Percentiles rank a stretch among this genome's conserved stretches.
phyloP scores from a whole-genome alignment of 495 filamentous ascomycete genomes.

The Aspergillus cavernicola region DNA sequence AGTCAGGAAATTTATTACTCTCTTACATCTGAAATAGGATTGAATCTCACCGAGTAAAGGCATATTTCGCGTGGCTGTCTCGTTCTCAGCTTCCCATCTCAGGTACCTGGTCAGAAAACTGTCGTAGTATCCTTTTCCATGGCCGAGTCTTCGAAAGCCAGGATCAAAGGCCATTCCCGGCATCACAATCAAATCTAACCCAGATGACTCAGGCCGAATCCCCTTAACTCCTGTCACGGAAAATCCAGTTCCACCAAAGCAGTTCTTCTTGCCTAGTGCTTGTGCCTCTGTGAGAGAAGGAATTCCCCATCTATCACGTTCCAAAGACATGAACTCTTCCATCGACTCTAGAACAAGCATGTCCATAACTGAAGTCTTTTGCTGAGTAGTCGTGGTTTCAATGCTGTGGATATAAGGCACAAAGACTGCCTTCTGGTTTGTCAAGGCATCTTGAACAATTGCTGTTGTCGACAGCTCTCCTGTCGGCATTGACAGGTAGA shows the following conservation, averaged over 20 bases:
- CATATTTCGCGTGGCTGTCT: constrained; percentile 46
- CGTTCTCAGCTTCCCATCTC: constrained; percentile 36
- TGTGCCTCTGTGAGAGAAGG: constrained; percentile 67
- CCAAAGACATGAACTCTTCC: constrained; percentile 69
- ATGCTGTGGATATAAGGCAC: constrained; percentile 80
- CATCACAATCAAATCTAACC: constrained; percentile 83
- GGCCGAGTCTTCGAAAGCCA: constrained; percentile 73
- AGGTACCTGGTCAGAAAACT: constrained; percentile 76
- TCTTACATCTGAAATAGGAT: constrained; percentile 10
- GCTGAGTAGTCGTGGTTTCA: constrained; percentile 37
- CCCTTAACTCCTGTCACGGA: constrained; percentile 14
- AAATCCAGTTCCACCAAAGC: constrained; percentile 53
- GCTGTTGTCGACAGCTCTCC: constrained; percentile 76
- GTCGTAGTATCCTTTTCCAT: constrained; percentile 98
- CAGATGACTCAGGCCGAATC: constrained; percentile 36
- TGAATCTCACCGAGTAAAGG: constrained; percentile 58
- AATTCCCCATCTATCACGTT: constrained; percentile 87
- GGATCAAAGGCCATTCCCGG: constrained; percentile 91
- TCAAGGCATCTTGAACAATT: constrained; percentile 77
- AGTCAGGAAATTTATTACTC: constrained; percentile 22
- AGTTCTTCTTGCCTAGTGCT: constrained; percentile 59
- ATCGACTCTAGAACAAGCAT: constrained; percentile 77
- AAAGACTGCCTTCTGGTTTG: constrained; percentile 76
- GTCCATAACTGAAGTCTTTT: constrained; percentile 70
- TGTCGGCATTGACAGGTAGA: constrained; percentile 89